These are phyloP conservation scores for Davidsoniella australis DNA, from an alignment of 2,329 filamentous ascomycete genomes.

Conservation along the genomic window DNA sequence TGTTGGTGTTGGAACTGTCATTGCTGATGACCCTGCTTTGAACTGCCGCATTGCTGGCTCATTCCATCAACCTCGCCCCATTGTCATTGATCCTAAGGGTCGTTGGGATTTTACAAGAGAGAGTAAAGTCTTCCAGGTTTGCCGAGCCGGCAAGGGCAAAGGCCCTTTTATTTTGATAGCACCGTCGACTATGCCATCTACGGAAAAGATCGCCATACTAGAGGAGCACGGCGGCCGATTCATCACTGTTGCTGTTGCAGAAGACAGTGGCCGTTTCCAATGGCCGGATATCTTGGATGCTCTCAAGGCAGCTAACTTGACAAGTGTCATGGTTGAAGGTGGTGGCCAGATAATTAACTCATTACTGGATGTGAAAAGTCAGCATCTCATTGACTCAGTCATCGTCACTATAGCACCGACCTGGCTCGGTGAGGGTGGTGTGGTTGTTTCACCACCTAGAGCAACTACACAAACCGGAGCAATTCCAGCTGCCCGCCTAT, in stretches of 20 bases:
- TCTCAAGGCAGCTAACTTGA: constrained; percentile 42
- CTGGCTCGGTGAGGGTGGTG: constrained; percentile 72
- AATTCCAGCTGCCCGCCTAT: constrained; percentile 46
- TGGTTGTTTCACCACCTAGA: constrained; percentile 56
- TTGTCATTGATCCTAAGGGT: constrained; percentile 65
- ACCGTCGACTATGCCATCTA: constrained; percentile 25
- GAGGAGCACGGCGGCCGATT: constrained; percentile 35
- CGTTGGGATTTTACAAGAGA: constrained; percentile 48
- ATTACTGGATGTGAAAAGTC: constrained; percentile 46
- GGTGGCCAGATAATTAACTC: constrained; percentile 70
- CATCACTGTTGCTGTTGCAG: constrained; percentile 23
- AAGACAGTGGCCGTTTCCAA: constrained; percentile 26
- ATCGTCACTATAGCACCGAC: constrained; percentile 81
- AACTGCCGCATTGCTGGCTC: constrained; percentile 59
- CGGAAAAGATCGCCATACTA: constrained; percentile 26
- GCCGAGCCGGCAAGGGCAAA: constrained; percentile 45
- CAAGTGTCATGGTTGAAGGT: constrained; percentile 83
- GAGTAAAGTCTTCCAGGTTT: constrained; percentile 50
- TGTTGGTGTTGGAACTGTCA: constrained; percentile 67
- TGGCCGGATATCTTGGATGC: constrained; percentile 49
- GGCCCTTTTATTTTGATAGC: constrained; percentile 57
- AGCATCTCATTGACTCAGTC: constrained; percentile 53
- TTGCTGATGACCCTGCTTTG: constrained; percentile 69
- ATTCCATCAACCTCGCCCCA: constrained; percentile 51
- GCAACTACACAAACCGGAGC: constrained; percentile 31